Conservation (phyloP, 2,329 filamentous ascomycete genomes). For the Clonostachys byssicola region DNA sequence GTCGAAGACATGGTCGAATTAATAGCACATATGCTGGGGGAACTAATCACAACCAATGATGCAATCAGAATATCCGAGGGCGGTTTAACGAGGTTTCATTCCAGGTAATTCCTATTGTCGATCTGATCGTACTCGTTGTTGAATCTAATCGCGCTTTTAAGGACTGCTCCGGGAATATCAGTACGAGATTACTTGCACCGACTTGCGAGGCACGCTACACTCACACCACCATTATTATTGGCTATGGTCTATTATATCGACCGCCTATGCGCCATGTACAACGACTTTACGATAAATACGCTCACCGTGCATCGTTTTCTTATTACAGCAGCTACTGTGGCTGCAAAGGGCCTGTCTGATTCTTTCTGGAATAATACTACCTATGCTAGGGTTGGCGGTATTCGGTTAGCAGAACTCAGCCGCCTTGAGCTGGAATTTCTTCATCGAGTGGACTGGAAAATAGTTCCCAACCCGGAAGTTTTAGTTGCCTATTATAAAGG, state of each 20-base stretch:
- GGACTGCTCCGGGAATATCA: slow-evolving; percentile 80
- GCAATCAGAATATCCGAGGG: slow-evolving; percentile 71
- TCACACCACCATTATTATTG: slow-evolving; percentile 89
- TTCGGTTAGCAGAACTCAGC: slow-evolving; percentile 85
- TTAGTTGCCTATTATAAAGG: slow-evolving; percentile 91
- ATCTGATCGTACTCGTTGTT: background rate
- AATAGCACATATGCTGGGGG: slow-evolving; percentile 92
- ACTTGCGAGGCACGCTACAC: slow-evolving; percentile 87
- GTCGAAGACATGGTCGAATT: slow-evolving; percentile 85
- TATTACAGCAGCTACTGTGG: slow-evolving; percentile 92
- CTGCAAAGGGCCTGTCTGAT: slow-evolving; percentile 92
- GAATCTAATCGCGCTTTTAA: slow-evolving; percentile 18
- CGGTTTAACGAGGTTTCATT: slow-evolving; percentile 91
- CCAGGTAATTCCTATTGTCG: slow-evolving; percentile 52
- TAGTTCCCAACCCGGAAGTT: slow-evolving; percentile 91
- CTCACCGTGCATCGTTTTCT: slow-evolving; percentile 96
- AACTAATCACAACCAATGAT: slow-evolving; percentile 92
- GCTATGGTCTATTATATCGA: slow-evolving; percentile 99
- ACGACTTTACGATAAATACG: slow-evolving; percentile 93
- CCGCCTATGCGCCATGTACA: slow-evolving; percentile 84
- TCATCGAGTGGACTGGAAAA: slow-evolving; percentile 90
- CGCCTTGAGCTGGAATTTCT: slow-evolving; percentile 91
- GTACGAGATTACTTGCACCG: slow-evolving; percentile 91
- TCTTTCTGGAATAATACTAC: slow-evolving; percentile 98
- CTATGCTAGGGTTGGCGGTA: slow-evolving; percentile 89